Conservation (phyloP, 306 rosid genomes). For the Rubus parviflorus region DNA sequence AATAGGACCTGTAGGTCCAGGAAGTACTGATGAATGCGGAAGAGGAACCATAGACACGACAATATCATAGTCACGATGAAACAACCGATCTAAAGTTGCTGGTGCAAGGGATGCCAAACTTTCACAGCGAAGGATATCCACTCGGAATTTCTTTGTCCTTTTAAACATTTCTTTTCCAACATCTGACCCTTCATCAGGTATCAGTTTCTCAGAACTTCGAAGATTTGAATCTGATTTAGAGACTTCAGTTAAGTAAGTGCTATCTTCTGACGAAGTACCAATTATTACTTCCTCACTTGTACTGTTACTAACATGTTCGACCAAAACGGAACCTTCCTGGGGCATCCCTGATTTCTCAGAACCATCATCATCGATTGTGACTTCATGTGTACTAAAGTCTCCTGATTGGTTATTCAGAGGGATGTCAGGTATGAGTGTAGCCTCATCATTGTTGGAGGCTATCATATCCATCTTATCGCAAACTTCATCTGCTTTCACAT, state of each 20-base stretch:
- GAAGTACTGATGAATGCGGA: constrained; percentile 85
- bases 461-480: constrained; percentile 34
- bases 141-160: constrained; percentile 68
- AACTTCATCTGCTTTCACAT: constrained; percentile 45
- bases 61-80: constrained; percentile 91
- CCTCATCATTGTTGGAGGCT: constrained; percentile 47
- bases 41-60: constrained; percentile 92
- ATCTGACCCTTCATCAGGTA: constrained; percentile 50
- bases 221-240: constrained; percentile 36
- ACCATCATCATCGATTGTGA: constrained; percentile 32
- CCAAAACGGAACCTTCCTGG: constrained; percentile 39
- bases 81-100: constrained; percentile 75
- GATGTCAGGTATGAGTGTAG: constrained; percentile 40
- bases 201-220: constrained; percentile 40
- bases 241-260: constrained; percentile 33
- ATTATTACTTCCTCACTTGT: constrained; percentile 38
- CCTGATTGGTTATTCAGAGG: constrained; percentile 44
- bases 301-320: constrained; percentile 41
- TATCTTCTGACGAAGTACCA: constrained; percentile 40
- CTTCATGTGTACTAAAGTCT: constrained; percentile 28
- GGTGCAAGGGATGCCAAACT: constrained; percentile 94
- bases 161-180: constrained; percentile 52
- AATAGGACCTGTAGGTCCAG: constrained; percentile 73
- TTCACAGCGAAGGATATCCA: constrained; percentile 93
- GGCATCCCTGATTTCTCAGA: constrained; percentile 31